phyloP scores from a whole-genome alignment of 2,329 filamentous ascomycete genomes.

The Ophiostoma piceae region DNA sequence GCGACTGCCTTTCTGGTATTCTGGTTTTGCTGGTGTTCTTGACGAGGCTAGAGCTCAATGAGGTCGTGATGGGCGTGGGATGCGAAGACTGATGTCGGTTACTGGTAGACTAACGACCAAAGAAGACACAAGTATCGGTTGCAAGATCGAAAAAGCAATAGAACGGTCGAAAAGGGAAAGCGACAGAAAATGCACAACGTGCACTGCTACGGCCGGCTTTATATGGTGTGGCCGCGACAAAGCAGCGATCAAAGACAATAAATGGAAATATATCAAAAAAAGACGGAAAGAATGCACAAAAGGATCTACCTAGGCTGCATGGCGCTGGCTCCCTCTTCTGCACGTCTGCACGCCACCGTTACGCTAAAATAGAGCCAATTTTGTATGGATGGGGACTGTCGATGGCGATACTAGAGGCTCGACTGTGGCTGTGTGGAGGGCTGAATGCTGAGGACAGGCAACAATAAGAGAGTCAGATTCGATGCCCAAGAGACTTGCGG shows the following conservation, averaged over 20 bases:
- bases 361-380: slow-evolving; percentile 19
- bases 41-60: neutral
- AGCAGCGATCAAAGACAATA: neutral
- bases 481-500: neutral
- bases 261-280: neutral
- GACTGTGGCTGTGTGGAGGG: slow-evolving; percentile 7
- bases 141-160: neutral
- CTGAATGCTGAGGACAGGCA: neutral
- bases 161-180: neutral
- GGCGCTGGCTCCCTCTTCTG: slow-evolving; percentile 15
- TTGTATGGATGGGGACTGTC: neutral
- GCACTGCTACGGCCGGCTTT: neutral
- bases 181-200: neutral
- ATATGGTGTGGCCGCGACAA: neutral
- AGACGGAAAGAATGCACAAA: neutral
- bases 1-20: neutral
- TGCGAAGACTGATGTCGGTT: neutral
- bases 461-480: neutral
- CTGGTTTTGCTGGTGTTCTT: neutral
- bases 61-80: neutral
- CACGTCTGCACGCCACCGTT: slow-evolving; percentile 16
- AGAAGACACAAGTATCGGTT: neutral
- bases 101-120: neutral
- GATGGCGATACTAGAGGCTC: neutral
- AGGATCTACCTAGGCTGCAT: slow-evolving; percentile 2